phyloP scores from a whole-genome alignment of 192 early-diverging fungal species.

The Spizellomyces punctatus region DNA sequence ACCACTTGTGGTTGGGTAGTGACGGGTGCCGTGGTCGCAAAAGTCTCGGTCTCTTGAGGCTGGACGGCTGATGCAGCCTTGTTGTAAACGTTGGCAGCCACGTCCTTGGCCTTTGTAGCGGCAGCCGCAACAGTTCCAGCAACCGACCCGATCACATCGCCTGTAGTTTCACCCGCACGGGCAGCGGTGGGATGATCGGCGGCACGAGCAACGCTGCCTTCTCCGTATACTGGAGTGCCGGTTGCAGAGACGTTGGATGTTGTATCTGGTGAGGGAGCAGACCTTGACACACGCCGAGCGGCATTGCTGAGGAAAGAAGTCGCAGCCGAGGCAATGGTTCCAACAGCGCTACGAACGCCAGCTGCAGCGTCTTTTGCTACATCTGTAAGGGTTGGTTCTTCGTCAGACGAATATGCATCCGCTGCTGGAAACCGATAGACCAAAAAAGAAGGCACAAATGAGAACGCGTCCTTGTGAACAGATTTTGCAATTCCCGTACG shows the following conservation, averaged over 20 bases:
- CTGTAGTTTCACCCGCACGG: background rate
- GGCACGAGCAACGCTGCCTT: background rate
- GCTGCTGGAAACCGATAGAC: too few species aligned
- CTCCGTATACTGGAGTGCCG: background rate
- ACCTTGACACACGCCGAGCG: conserved; percentile 12
- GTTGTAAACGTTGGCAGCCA: background rate
- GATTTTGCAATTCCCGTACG: background rate
- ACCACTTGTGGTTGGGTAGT: background rate
- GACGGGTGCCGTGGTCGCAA: background rate
- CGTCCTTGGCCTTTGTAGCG: background rate
- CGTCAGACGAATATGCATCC: conserved; percentile 9
- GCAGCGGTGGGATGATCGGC: background rate
- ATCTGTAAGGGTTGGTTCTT: conserved; percentile 12
- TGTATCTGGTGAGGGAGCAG: background rate
- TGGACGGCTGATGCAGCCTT: background rate
- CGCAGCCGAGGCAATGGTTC: conserved; percentile 14
- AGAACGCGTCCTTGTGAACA: too few species aligned
- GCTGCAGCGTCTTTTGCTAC: conserved; percentile 1
- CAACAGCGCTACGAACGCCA: background rate
- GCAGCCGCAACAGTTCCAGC: background rate
- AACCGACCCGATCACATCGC: background rate
- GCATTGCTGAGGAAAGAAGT: conserved; percentile 5
- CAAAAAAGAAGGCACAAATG: too few species aligned
- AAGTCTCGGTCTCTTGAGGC: background rate
- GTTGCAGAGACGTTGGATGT: background rate